Conservation (phyloP, 2,329 filamentous ascomycete genomes). For the Penicillium olsonii region DNA sequence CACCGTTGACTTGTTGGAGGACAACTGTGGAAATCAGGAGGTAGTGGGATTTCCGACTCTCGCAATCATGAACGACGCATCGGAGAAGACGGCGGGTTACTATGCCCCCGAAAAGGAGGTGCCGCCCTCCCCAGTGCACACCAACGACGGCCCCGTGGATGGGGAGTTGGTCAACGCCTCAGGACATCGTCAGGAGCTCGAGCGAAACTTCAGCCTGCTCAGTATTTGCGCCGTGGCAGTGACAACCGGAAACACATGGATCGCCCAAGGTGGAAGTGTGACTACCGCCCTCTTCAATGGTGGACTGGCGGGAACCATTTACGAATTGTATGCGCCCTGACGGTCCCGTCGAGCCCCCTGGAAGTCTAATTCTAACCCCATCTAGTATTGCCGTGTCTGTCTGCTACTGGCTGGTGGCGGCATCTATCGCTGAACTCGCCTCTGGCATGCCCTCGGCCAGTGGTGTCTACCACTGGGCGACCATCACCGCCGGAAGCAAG, state of each 20-base stretch:
- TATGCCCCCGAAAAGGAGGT: conserved; percentile 28
- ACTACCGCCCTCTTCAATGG: conserved; percentile 61
- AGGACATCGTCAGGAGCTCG: conserved; percentile 64
- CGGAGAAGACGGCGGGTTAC: not conserved
- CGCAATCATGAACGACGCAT: not conserved
- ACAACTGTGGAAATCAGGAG: not conserved
- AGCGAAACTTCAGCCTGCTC: conserved; percentile 62
- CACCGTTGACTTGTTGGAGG: not conserved
- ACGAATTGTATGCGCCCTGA: conserved; percentile 53
- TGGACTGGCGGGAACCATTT: conserved; percentile 62
- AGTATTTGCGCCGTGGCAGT: conserved; percentile 62
- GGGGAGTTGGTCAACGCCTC: conserved; percentile 61
- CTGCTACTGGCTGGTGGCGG: conserved; percentile 61
- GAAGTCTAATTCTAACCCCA: conserved; percentile 15
- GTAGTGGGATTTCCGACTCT: not conserved
- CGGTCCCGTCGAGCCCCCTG: not conserved
- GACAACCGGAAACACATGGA: conserved; percentile 67
- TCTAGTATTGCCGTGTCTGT: conserved; percentile 45
- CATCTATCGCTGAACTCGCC: conserved; percentile 62
- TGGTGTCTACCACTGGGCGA: conserved; percentile 64
- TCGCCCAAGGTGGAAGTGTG: conserved; percentile 63
- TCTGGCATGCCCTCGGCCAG: conserved; percentile 63
- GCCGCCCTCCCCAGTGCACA: conserved; percentile 27
- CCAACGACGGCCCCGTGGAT: conserved; percentile 1
- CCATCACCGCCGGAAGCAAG: conserved; percentile 55